Evolutionary conservation across 805 yeast genomes (phyloP).

Genomic region (Lipomyces spencermartinsiae): DNA sequence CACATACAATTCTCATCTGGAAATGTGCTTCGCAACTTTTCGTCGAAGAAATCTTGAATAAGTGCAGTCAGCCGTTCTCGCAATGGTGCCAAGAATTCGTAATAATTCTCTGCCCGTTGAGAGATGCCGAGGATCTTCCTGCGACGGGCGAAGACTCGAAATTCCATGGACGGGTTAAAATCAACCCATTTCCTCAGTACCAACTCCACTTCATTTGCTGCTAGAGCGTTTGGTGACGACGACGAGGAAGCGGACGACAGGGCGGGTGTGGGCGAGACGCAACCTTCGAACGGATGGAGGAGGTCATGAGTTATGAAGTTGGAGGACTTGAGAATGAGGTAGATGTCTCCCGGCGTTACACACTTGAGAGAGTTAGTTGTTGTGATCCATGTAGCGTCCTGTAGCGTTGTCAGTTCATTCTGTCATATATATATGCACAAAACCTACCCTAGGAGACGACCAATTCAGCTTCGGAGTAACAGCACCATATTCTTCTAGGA

Average conservation of each 20-base stretch:
- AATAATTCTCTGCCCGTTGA: slow-evolving; percentile 87
- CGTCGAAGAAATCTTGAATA: slow-evolving; percentile 63
- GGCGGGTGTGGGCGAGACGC: slow-evolving; percentile 30
- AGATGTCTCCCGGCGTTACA: slow-evolving; percentile 72
- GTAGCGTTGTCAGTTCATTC: not conserved
- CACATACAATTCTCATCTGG: slow-evolving; percentile 48
- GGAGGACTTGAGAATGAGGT: slow-evolving; percentile 81
- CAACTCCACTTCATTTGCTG: slow-evolving; percentile 57
- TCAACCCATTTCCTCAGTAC: slow-evolving; percentile 83
- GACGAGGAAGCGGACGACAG: not conserved
- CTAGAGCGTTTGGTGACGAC: not conserved
- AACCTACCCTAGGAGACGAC: slow-evolving; percentile 78
- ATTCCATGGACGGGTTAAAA: slow-evolving; percentile 89
- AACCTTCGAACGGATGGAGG: slow-evolving; percentile 67
- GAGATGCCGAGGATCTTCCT: slow-evolving; percentile 71
- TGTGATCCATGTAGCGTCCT: slow-evolving; percentile 91
- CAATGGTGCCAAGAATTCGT: slow-evolving; percentile 67
- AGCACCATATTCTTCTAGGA: slow-evolving; percentile 58
- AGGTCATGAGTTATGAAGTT: slow-evolving; percentile 88
- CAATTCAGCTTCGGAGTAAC: slow-evolving; percentile 92
- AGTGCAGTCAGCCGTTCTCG: slow-evolving; percentile 54
- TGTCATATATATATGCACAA: not conserved
- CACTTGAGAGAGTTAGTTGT: slow-evolving; percentile 80
- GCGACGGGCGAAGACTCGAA: slow-evolving; percentile 79
- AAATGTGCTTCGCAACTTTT: slow-evolving; percentile 55